phyloP scores from a whole-genome alignment of 345 rosid species.

The Ceriops zippeliana region DNA sequence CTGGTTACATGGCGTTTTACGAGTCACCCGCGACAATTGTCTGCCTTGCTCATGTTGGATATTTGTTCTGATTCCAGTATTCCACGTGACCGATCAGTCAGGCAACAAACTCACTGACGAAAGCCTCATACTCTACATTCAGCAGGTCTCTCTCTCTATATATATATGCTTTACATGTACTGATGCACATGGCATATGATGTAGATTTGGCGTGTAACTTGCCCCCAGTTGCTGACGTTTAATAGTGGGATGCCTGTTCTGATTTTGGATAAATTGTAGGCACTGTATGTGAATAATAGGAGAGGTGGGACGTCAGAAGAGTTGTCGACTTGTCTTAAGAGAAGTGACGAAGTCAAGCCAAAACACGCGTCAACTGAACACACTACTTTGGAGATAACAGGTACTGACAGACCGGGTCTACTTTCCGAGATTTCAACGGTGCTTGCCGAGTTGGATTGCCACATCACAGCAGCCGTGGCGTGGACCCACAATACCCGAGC shows the following conservation, averaged over 20 bases:
- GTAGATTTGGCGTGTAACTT: no score
- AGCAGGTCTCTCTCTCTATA: slow-evolving; percentile 39
- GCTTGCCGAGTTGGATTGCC: slow-evolving; percentile 59
- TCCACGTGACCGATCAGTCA: slow-evolving; percentile 77
- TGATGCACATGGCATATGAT: no score
- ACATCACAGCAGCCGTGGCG: slow-evolving; percentile 57
- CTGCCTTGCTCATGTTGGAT: slow-evolving; percentile 8
- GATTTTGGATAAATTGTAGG: slow-evolving; percentile 34
- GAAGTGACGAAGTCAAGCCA: slow-evolving; percentile 55
- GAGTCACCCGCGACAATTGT: slow-evolving; percentile 10
- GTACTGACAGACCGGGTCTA: slow-evolving; percentile 70
- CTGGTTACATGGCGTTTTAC: slow-evolving; percentile 1
- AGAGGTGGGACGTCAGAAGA: slow-evolving; percentile 46
- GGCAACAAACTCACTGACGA: slow-evolving; percentile 67
- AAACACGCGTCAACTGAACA: slow-evolving; percentile 55
- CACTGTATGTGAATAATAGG: slow-evolving; percentile 53
- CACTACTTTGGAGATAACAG: slow-evolving; percentile 73
- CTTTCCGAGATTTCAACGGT: slow-evolving; percentile 77
- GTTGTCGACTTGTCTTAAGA: slow-evolving; percentile 36
- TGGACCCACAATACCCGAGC: slow-evolving; percentile 81
- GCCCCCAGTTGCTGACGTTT: not conserved
- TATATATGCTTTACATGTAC: not conserved
- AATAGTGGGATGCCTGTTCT: not conserved
- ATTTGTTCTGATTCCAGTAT: slow-evolving; percentile 41
- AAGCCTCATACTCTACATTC: slow-evolving; percentile 56